Percentiles rank a stretch among this genome's conserved stretches.
Evolutionary conservation across 1,284 basidiomycete genomes (phyloP).

Genomic region (Cryptococcus sp.): DNA sequence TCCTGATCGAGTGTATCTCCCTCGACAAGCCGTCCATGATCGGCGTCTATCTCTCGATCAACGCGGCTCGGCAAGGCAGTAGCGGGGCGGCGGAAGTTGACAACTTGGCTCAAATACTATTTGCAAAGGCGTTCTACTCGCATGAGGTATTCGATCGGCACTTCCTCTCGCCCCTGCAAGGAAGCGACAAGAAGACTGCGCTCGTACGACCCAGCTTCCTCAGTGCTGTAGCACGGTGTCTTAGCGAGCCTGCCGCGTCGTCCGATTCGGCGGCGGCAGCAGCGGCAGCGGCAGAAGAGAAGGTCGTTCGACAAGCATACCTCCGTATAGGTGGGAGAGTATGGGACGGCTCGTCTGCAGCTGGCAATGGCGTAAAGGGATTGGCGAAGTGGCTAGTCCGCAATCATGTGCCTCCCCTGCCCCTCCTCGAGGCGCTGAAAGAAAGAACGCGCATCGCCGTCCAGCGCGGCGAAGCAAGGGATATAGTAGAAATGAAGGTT

Average conservation of each 20-base stretch:
- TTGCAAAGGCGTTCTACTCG: conserved; percentile 34
- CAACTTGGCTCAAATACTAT: conserved; percentile 25
- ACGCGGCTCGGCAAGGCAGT: conserved; percentile 9
- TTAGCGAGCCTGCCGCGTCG: background rate
- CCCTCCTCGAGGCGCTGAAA: conserved; percentile 28
- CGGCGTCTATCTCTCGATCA: conserved; percentile 68
- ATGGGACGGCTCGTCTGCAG: background rate
- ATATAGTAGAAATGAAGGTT: conserved; percentile 23
- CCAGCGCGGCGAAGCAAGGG: conserved; percentile 2
- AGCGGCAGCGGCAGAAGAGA: conserved; percentile 4
- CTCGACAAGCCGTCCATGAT: conserved; percentile 82
- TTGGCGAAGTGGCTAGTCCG: conserved; percentile 30
- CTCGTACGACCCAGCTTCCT: conserved; percentile 41
- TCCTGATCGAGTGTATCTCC: conserved; percentile 80
- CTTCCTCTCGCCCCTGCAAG: conserved; percentile 12
- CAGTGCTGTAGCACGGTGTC: conserved; percentile 1
- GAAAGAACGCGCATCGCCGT: conserved; percentile 12
- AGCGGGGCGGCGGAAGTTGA: conserved; percentile 17
- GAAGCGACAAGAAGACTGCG: conserved; percentile 32
- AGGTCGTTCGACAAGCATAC: conserved; percentile 9
- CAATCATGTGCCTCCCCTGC: conserved; percentile 28
- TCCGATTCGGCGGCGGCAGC: conserved; percentile 2
- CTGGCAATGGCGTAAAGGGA: background rate
- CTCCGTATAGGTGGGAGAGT: conserved; percentile 7
- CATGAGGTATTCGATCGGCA: conserved; percentile 26